Evolutionary conservation across 169 alveolate genomes (phyloP), one percentile per base, ranked within the genome.

Genomic region (Plasmodium coatneyi): DNA sequence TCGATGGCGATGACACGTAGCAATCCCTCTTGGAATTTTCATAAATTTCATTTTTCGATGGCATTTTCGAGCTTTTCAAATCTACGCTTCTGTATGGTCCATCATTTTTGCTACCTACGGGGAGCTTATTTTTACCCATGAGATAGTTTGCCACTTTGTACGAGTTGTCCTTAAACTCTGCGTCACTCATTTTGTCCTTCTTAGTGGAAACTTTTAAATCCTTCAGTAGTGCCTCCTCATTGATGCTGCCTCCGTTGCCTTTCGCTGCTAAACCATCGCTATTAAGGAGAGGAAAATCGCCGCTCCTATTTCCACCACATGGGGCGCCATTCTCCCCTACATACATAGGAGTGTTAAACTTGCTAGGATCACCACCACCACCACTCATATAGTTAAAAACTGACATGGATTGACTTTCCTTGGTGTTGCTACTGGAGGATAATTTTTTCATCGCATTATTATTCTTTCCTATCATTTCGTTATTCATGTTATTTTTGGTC

Each of bases 171-270:
- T 89, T 89, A 89, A 89, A 89, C 22, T 89, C 90, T 41, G 52
- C 30, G 5, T 79, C 94, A n/a, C 1, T 78, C 28, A 79, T 39
- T 41, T 79, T 89, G 22, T 89, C 94, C 81, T 86, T 86, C 60
- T 89, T 89, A n/a, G 43, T 14, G 14, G 71, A 9, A 41, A 36
- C 3, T 79, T 89, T 79, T 56, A 79, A 25, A 60, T 89, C 94
- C 12, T 89, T 79, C 81, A 76, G 41, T 34, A 74, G 60, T 7
- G 80, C 16, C 25, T 86, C 93, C 43, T 86, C 93, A 86, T 43
- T 72, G 36, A 36, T 86, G 25, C 43, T 54, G 41, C 7, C 76
- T 52, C 22, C 72, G 49, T 19, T 60, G 10, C 60, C 71, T 34
- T 32, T 36, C 25, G 60, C 41, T 32, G n/a, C 41, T 6, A n/a